Percentiles rank a stretch among this genome's conserved stretches.
Conservation (phyloP, 345 rosid species). For the Iberis pinnata region DNA sequence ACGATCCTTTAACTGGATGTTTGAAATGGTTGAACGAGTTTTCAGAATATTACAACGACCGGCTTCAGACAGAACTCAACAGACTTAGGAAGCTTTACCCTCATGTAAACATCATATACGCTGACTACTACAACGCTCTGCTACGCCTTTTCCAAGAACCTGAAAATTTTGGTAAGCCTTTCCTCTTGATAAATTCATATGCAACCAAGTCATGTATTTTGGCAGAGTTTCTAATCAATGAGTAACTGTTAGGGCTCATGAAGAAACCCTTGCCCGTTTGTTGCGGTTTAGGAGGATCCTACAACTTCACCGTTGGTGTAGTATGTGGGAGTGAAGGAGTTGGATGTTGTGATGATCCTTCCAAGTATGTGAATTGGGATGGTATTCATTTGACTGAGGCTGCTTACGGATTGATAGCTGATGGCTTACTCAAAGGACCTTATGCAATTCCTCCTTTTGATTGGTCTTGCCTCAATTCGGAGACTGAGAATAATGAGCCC, state of each 20-base stretch:
- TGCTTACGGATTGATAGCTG: conserved; percentile 21
- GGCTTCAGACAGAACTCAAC: conserved; percentile 30
- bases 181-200: neutral
- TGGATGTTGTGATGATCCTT: conserved; percentile 30
- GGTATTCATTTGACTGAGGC: conserved; percentile 34
- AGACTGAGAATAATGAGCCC: neutral
- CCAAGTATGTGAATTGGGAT: conserved; percentile 38
- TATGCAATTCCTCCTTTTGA: conserved; percentile 15
- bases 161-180: conserved; percentile 30
- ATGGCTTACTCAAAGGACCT: conserved; percentile 22
- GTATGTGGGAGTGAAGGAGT: conserved; percentile 20
- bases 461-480: conserved; percentile 11
- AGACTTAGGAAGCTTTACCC: conserved; percentile 30
- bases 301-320: conserved; percentile 21
- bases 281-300: conserved; percentile 37
- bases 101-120: conserved; percentile 32
- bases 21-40: conserved; percentile 39
- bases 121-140: conserved; percentile 35
- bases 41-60: conserved; percentile 28
- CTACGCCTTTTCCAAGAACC: conserved; percentile 28
- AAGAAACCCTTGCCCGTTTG: conserved; percentile 25
- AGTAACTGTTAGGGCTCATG: conserved; percentile 28
- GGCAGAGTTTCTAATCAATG: neutral
- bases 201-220: no score
- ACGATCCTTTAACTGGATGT: conserved; percentile 39